Evolutionary conservation across 768 basidiomycete genomes (phyloP), one percentile per base, ranked within the genome.

Genomic region (Arthromyces matolae): DNA sequence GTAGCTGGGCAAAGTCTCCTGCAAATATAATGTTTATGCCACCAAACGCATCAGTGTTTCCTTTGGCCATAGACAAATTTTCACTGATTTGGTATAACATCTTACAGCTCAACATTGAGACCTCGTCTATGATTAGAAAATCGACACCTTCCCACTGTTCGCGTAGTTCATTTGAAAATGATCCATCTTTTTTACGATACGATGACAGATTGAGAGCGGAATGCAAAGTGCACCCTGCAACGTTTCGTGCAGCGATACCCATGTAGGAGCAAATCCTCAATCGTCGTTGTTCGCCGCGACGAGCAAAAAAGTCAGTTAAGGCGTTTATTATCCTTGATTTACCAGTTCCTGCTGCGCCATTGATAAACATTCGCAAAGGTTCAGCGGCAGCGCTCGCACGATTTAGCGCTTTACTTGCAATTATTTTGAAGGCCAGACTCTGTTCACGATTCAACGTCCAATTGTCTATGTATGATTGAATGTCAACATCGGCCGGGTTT

Each of bases 1-100:
- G 65, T 3, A 72, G 48, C 40, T 77, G 75, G 0, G 64, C 61
- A 48, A 77, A 75, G 45, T 76, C 71, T 1, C 74, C 72, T 0
- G 70, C 68, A 45, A 72, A 71, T 1, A 76, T 69, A 1, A 75
- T 49, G 36, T 68, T 74, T 0, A 75, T 58, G 0, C 71, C 69
- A 3, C 73, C 71, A 57, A 72, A 75, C 0, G 58, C 50, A 18
- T 27, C 12, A 0, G 36, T 31, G 19, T 53, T 59, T 16, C 60
- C 67, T 48, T 68, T 74, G 0, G 68, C 71, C 1, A 56, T 52
- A 0, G 27, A 48, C 0, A 77, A 43, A 0, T 68, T 67, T 18
- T 66, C 45, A 44, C 61, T 65, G 9, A 78, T 65, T 2, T 64
- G 23, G 3, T 20, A 38, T 8, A 75, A 12, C 1, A 72, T 35